Evolutionary conservation across 2,329 filamentous ascomycete species (phyloP).

Genomic region (Gaeumannomyces tritici): DNA sequence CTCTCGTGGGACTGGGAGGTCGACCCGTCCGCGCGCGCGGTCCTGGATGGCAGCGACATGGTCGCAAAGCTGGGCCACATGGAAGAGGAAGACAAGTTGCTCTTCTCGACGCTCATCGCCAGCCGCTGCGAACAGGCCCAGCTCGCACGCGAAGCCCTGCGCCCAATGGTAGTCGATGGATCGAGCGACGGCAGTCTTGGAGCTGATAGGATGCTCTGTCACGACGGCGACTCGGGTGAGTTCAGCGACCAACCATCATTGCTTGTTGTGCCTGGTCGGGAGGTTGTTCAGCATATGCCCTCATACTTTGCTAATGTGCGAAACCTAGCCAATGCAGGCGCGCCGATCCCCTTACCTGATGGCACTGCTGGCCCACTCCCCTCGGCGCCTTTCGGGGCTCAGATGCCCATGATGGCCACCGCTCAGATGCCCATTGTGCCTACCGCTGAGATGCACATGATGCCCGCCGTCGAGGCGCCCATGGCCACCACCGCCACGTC

Average conservation of each 20-base stretch:
- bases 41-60: not conserved
- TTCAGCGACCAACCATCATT: no score
- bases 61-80: not conserved
- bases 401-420: not conserved
- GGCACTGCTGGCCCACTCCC: not conserved
- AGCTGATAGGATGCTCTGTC: no score
- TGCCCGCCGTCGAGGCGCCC: no score
- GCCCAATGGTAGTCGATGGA: not conserved
- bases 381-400: no score
- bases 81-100: not conserved
- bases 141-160: not conserved
- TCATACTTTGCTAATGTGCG: not conserved
- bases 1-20: constrained; percentile 21
- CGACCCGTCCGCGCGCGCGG: not conserved
- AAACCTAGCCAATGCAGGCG: not conserved
- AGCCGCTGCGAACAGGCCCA: not conserved
- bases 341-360: not conserved
- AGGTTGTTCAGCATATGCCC: no score
- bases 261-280: no score
- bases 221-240: not conserved
- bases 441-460: not conserved
- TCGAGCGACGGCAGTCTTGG: not conserved
- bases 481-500: not conserved
- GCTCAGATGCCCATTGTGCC: not conserved
- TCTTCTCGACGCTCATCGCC: not conserved